Evolutionary conservation across 257 asterid species (phyloP), one percentile per base, ranked within the genome.

Genomic region (Euphrasia confusa): DNA sequence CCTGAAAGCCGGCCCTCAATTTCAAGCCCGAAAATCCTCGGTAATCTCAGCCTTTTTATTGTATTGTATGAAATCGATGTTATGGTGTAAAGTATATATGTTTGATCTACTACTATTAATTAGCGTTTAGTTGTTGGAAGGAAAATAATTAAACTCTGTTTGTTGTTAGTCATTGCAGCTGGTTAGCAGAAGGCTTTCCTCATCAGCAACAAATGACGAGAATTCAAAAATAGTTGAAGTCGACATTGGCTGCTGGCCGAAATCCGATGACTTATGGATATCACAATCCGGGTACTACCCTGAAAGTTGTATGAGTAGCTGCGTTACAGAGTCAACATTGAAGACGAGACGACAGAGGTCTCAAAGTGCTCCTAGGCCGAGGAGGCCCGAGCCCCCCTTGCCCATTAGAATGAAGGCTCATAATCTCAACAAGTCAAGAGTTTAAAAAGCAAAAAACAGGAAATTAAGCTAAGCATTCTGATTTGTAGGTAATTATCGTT

Each of bases 151-250:
- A 21, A 21, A 21, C 24, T 21, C 24, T 21, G 24, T 21, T 21
- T 21, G 24, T 21, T 21, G 24, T 21, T 21, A 21, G 24, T 21
- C 24, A 21, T 21, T 21, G 24, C 24, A 21, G 24, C 24, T 73
- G 48, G 75, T 66, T 47, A 71, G 82, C 68, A 65, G 75, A 40
- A 77, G 77, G 71, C 75, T 74, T 13, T 79, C 85, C 6, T 54
- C 77, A 33, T 70, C 89, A 10, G 47, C 71, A 10, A 18, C 61
- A 10, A 70, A 61, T 10, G 56, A 81, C 15, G 92, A 81, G 40
- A 70, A 69, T 81, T 78, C 88, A 4, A 87, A 84, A 64, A 82
- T 82, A 60, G 81, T 87, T 12, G 93, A 84, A 60, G 72, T 87
- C 14, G 95, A 87, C 4, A 77, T 9, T 9, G 18, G 54, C 54